Evolutionary conservation across 1,284 basidiomycete genomes (phyloP), one percentile per base, ranked within the genome.

Genomic region (Microbotryomycetes sp.): DNA sequence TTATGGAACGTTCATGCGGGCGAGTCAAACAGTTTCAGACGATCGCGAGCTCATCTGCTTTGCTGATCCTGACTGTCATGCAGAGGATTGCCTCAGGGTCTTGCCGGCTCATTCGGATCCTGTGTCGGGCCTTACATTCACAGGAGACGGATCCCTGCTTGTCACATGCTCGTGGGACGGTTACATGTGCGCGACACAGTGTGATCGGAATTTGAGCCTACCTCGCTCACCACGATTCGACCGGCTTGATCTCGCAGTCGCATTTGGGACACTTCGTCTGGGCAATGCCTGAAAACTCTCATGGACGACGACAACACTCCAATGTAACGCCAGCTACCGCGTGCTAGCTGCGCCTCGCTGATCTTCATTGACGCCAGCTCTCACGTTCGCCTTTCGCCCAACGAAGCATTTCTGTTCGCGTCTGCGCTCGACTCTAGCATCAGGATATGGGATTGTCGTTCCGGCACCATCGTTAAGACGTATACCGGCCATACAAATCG

Each of bases 61-160:
- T 41, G 21, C 18, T 62, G 30, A 48, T 15, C 4, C 41, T n/a
- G 11, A 11, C 18, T 46, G 31, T 26, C 3, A 18, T 31, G n/a
- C 71, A 85, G 91, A 88, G 5, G 85, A 81, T 73, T 83, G 84
- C 18, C 54, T 67, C 61, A 55, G 65, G 3, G 75, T 94, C 5
- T 77, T 97, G 5, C 89, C 93, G 18, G 96, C 96, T 0, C 96
- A 98, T 78, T 92, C 91, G 0, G 96, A 98, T 74, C 92, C 96
- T 13, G 91, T 98, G 23, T 93, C 91, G 55, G 85, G 87, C 11
- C 89, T 97, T 1, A 84, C 84, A 59, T 99, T 97, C 79, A 97
- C 90, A 75, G 81, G 87, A 56, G 94, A 98, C 70, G 96, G 96
- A 2, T 91, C 90, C 3, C 84, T 97, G 67, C 87, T 98, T 45